Conservation (phyloP, 305 asterid genomes). For the Plantago lanceolata region DNA sequence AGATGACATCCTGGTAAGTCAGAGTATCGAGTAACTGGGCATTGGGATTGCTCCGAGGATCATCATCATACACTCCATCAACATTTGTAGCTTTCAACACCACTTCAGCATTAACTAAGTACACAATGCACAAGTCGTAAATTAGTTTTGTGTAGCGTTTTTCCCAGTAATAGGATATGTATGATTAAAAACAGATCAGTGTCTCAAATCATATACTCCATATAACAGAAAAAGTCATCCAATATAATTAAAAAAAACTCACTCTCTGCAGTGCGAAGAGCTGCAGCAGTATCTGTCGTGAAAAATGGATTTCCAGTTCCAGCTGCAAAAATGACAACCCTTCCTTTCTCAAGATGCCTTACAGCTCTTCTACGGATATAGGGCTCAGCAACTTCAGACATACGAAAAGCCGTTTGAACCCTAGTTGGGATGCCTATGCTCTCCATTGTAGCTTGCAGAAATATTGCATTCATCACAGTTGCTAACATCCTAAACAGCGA, state of each 20-base stretch:
- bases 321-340: constrained; percentile 95
- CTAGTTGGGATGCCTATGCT: constrained; percentile 95
- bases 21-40: constrained; percentile 73
- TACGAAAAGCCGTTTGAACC: constrained; percentile 96
- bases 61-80: constrained; percentile 86
- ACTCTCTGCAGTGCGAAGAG: constrained; percentile 96
- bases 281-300: constrained; percentile 99
- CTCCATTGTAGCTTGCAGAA: constrained; percentile 95
- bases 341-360: constrained; percentile 93
- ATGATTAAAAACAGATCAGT: too few species aligned
- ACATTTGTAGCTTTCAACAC: constrained; percentile 95
- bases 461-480: constrained; percentile 97
- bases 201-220: too few species aligned
- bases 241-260: constrained; percentile 24
- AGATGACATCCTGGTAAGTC: constrained; percentile 74
- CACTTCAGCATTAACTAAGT: constrained; percentile 87
- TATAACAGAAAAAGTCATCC: too few species aligned
- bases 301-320: constrained; percentile 98
- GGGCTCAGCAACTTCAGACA: constrained; percentile 99
- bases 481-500: constrained; percentile 79
- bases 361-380: constrained; percentile 90
- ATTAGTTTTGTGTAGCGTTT: not conserved
- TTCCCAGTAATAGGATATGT: too few species aligned
- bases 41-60: constrained; percentile 69
- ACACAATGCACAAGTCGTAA: constrained; percentile 10